These are phyloP conservation scores for Trypanosoma scelopori DNA, from an alignment of 208 protist species.

Conservation along the genomic window DNA sequence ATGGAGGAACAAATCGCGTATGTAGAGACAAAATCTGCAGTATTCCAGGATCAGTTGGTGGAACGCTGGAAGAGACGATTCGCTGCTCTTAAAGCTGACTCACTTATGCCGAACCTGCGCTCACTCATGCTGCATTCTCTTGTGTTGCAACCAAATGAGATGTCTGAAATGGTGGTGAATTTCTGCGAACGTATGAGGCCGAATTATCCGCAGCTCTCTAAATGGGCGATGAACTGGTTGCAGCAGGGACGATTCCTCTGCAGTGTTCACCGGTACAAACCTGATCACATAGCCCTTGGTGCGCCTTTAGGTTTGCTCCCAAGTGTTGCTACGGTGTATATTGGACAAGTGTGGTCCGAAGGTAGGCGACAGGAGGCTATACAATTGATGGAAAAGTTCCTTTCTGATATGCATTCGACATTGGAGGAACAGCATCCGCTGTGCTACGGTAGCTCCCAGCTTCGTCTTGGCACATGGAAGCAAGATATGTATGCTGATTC, in stretches of 20 bases:
- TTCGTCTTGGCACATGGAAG: conserved; percentile 85
- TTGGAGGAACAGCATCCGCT: conserved; percentile 61
- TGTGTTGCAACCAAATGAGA: conserved; percentile 90
- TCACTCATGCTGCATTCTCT: conserved; percentile 96
- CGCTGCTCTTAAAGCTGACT: conserved; percentile 84
- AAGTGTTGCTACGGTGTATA: conserved; percentile 69
- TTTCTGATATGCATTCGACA: conserved; percentile 46
- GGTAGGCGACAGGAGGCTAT: conserved; percentile 75
- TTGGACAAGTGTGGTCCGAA: conserved; percentile 83
- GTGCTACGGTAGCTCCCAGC: conserved; percentile 77
- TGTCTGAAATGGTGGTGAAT: conserved; percentile 96
- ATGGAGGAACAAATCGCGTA: conserved; percentile 98
- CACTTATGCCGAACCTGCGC: conserved; percentile 93
- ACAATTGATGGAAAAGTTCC: conserved; percentile 72
- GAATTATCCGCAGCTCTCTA: conserved; percentile 79
- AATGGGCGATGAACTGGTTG: conserved; percentile 89
- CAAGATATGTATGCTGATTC: conserved; percentile 80
- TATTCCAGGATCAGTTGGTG: conserved; percentile 64
- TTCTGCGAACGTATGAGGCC: conserved; percentile 85
- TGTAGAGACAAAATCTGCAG: conserved; percentile 44
- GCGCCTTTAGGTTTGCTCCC: conserved; percentile 23
- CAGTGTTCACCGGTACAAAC: conserved; percentile 30
- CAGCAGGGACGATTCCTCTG: conserved; percentile 42
- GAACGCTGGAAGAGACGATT: conserved; percentile 85
- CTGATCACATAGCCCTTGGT: conserved; percentile 15